Base-by-base conservation (phyloP, 768 basidiomycete genomes). In the Mycena kentingensis region DNA sequence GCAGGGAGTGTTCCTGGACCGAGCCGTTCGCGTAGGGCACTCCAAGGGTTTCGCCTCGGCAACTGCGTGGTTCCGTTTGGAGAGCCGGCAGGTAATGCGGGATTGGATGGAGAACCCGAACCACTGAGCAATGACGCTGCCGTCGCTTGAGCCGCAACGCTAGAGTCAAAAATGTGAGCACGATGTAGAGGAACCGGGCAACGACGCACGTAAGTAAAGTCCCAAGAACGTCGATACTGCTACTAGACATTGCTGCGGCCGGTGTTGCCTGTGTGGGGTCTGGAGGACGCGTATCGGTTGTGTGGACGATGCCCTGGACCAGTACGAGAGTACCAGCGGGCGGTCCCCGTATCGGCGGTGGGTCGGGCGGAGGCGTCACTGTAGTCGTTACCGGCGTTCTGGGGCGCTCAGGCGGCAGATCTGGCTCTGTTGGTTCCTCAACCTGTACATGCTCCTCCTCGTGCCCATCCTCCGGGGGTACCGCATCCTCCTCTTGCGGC, bases 101-200 rank as follows among this genome's bases (percentile, higher is more conserved):
- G 70, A 22, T 75, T 73, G n/a, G 73, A 74, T n/a, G 75, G 66
- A 6, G 74, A 73, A 37, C 63, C 61, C 32, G 84, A 80, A 29
- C 88, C 88, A 1, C 85, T 84, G n/a, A 90, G 76, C 25, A 90
- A 77, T 3, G 91, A 93, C 7, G 88, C 89, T 2, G 91, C 90
- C 1, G 90, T 92, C n/a, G 91, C 91, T 10, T 91, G 88, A n/a
- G 91, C 90, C 3, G 91, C 91, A 27, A 93, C 91, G 60, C 91
- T 89, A 56, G 43, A 65, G 18, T 16, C 18, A 16, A 35, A 26
- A n/a, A n/a, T n/a, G n/a, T 45, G 36, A 42, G 22, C 54, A 24
- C 29, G n/a, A 50, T 15, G 31, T 39, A 5, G 18, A 44, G 45
- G 15, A 27, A 31, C 18, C 21, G 28, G 4, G 24, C 13, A 27